phyloP scores from a whole-genome alignment of 306 rosid species.

The Ceratonia siliqua region DNA sequence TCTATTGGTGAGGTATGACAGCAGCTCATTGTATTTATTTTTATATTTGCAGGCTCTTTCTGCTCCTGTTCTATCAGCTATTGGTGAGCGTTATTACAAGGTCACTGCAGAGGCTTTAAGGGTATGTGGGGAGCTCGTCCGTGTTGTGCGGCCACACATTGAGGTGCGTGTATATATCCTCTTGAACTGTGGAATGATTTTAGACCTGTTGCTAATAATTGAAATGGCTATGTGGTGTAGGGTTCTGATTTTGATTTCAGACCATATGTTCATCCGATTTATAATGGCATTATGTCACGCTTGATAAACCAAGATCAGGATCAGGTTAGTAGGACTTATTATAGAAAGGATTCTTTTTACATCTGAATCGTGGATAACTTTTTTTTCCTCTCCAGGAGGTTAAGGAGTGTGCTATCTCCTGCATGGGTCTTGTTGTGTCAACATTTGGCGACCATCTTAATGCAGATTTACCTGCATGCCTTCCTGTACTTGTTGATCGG shows the following conservation, averaged over 20 bases:
- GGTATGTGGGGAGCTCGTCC: slow-evolving; percentile 95
- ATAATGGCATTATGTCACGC: slow-evolving; percentile 92
- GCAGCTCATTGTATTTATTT: slow-evolving; percentile 18
- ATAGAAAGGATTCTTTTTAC: neutral
- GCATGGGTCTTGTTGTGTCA: slow-evolving; percentile 97
- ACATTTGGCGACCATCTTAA: slow-evolving; percentile 93
- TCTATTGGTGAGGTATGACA: neutral
- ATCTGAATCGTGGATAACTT: slow-evolving; percentile 31
- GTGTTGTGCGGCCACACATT: slow-evolving; percentile 84
- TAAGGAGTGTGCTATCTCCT: slow-evolving; percentile 97
- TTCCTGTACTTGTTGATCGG: slow-evolving; percentile 98
- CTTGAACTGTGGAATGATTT: slow-evolving; percentile 20
- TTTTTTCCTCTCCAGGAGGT: slow-evolving; percentile 71
- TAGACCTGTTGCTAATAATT: slow-evolving; percentile 32
- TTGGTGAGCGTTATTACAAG: slow-evolving; percentile 98
- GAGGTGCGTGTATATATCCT: slow-evolving; percentile 58
- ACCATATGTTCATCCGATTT: slow-evolving; percentile 85
- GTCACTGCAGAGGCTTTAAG: slow-evolving; percentile 99
- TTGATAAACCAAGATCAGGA: slow-evolving; percentile 99
- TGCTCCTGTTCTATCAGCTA: slow-evolving; percentile 92
- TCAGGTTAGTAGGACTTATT: slow-evolving; percentile 69
- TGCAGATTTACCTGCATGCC: slow-evolving; percentile 79
- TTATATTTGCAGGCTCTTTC: slow-evolving; percentile 77
- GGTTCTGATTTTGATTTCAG: slow-evolving; percentile 78
- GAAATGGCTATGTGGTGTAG: slow-evolving; percentile 46